Base-by-base conservation (phyloP, 2,329 filamentous ascomycete genomes). In the Trichoderma aggressivum region DNA sequence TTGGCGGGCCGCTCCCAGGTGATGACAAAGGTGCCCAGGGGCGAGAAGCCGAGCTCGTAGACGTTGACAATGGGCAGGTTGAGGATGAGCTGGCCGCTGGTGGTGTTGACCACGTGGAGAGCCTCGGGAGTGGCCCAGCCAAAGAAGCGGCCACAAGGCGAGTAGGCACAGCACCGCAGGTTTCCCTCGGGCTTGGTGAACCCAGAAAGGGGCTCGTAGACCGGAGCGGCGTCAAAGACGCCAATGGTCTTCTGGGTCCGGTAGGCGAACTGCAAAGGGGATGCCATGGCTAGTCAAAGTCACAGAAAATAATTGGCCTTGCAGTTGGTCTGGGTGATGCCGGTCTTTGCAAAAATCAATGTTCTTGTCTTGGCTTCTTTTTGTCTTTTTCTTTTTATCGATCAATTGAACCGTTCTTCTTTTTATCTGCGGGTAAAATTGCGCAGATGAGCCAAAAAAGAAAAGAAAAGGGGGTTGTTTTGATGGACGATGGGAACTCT, bases 231-330 rank as follows among this genome's bases (percentile, higher is more conserved):
- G 86, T 98, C 93, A 84, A 97, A 90, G 83, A 98, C 87, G 79
- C 94, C 94, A 86, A 99, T 94, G 82, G 91, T 91, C 90, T 98
- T 98, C 84, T 94, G 92, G 83, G 96, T 98, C 85, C 96, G 94
- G 88, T 92, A 97, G 84, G 94, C 93, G 90, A 98, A 92, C 90
- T 98, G 95, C 85, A 95, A 92, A 80, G 93, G 90, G 87, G 87
- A 91, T 82, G 93, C 92, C 94, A 97, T 98, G 89, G 90, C 92
- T 94, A 94, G 89, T 90, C 80, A 94, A 94, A 94, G 92, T 87
- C 91, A 94, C 92, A 92, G 90, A 74, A 74, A 74, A 79, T 61
- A 74, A 34, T 43, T 39, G 62, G 28, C 36, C 26, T 61, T 63
- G 70, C 67, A 72, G 60, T 70, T 59, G 59, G 43, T 63, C 70